phyloP scores from a whole-genome alignment of 148 eudicot genomes.

The Persicaria tinctoria region DNA sequence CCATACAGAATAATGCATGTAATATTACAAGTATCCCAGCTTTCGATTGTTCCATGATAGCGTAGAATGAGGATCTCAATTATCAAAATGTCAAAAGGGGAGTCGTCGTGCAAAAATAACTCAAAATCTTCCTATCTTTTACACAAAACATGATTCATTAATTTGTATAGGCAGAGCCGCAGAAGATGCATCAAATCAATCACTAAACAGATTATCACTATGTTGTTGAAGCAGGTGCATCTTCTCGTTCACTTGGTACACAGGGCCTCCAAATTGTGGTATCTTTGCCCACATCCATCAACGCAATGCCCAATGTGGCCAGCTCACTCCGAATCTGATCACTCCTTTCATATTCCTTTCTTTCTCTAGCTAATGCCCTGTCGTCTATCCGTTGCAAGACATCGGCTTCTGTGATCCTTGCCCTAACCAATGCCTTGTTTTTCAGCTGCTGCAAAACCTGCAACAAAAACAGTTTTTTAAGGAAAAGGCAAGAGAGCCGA shows the following conservation, averaged over 20 bases:
- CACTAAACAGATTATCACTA: not conserved
- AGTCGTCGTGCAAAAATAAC: too few relatives aligned
- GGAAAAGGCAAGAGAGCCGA: not conserved
- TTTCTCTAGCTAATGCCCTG: constrained; percentile 51
- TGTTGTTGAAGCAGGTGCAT: constrained; percentile 6
- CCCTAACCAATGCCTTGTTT: constrained; percentile 68
- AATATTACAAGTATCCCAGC: too few relatives aligned
- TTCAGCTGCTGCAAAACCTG: constrained; percentile 76
- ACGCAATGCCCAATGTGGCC: constrained; percentile 55
- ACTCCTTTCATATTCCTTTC: constrained; percentile 52
- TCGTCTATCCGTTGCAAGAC: constrained; percentile 42
- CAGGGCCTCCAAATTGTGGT: constrained; percentile 63
- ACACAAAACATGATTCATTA: too few relatives aligned
- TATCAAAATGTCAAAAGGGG: too few relatives aligned
- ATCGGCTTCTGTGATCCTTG: constrained; percentile 58
- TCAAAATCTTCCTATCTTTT: too few relatives aligned
- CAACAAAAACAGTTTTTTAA: not conserved
- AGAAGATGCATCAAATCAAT: not conserved
- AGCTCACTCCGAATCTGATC: constrained; percentile 59
- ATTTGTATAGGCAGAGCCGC: too few relatives aligned
- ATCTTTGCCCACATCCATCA: constrained; percentile 66
- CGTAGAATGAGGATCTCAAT: too few relatives aligned
- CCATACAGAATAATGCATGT: too few relatives aligned
- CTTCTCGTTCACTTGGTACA: constrained; percentile 29
- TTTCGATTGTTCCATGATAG: too few relatives aligned